Evolutionary conservation across 2,329 filamentous ascomycete species (phyloP), one percentile per base, ranked within the genome.

Genomic region (Emericellopsis atlantica): DNA sequence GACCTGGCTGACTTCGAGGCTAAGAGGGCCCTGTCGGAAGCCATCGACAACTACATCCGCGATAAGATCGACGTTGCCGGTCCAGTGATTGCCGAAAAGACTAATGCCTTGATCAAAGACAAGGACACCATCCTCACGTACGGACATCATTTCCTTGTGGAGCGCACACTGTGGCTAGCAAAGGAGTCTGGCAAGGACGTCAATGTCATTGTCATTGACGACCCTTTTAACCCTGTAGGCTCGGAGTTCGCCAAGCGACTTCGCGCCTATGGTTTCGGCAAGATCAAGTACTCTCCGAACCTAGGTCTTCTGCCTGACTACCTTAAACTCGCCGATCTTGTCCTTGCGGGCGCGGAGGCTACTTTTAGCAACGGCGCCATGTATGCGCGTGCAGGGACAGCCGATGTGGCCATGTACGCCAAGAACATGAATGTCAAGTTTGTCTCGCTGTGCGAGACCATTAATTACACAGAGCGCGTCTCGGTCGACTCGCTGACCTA

Each of bases 361-460:
- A 92, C 98, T 79, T 92, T 95, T 65, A 89, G 85, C 50, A 96
- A 96, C 60, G 92, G 92, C 7, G 76, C 85, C 29, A 73, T 98
- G 51, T 94, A 93, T 60, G 90, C 84, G 5, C 79, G 88, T 16
- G 79, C 87, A 9, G 92, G 92, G 45, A 95, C 89, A 4, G 86
- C 85, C 21, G 76, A 92, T 44, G 74, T 96, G 9, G 89, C 90
- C 15, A 83, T 92, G 67, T 79, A 83, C 34, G 90, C 89, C 6
- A 77, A 81, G 40, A 77, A 84, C 43, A 70, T 79, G 16, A 80
- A 82, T 43, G 76, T 89, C 32, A 84, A 85, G 1, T 86, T 96
- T 44, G 80, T 93, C 29, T 86, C 93, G 4, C 83, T 93, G 44
- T 95, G 87, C 59, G 90, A 96, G 65, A 92, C 84, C 4, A 81